phyloP scores from a whole-genome alignment of 148 eudicot species.

The Rhododendron kiyosumense region DNA sequence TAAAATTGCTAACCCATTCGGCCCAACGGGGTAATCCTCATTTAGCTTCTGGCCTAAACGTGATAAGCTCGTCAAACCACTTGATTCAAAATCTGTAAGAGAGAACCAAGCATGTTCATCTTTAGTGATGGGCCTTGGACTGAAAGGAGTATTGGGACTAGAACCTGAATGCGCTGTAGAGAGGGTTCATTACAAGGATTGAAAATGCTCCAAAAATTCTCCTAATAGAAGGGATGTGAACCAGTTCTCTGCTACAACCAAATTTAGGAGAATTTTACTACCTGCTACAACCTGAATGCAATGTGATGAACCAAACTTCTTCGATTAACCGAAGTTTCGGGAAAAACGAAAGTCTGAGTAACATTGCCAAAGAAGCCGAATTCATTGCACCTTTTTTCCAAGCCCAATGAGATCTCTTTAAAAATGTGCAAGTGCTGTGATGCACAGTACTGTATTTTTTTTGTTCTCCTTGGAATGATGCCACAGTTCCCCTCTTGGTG shows the following conservation, averaged over 20 bases:
- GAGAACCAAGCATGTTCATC: background rate
- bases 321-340: background rate
- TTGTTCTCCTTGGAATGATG: background rate
- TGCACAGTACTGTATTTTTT: background rate
- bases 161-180: background rate
- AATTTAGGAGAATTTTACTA: background rate
- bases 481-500: background rate
- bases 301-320: background rate
- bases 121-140: background rate
- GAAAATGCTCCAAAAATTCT: background rate
- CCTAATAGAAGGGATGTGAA: background rate
- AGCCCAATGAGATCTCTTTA: background rate
- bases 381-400: background rate
- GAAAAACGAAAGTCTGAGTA: background rate
- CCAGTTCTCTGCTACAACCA: background rate
- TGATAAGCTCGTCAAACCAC: background rate
- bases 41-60: background rate
- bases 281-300: background rate
- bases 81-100: background rate
- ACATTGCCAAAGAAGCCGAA: background rate
- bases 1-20: background rate
- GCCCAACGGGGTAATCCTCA: background rate
- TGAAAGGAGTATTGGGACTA: background rate
- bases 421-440: background rate
- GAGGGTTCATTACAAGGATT: background rate